Percentiles rank a stretch among this genome's conserved stretches.
Evolutionary conservation across 306 rosid species (phyloP).

Genomic region (Ceratonia siliqua): DNA sequence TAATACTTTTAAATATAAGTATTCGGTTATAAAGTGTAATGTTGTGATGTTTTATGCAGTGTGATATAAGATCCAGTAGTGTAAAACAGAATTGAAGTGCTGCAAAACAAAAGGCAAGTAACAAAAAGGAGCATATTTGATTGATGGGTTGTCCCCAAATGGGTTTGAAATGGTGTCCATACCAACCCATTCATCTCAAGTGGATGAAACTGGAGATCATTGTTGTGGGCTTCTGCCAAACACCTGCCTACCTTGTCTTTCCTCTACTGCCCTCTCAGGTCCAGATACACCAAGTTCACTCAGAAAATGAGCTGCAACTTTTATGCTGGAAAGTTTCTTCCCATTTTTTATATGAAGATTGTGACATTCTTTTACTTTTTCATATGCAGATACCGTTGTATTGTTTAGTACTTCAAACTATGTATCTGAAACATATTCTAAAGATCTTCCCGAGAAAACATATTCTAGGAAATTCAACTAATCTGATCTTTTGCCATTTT

Average conservation of each 20-base stretch:
- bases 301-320: background rate
- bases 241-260: slow-evolving; percentile 63
- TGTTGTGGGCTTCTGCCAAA: slow-evolving; percentile 60
- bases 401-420: slow-evolving; percentile 80
- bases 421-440: slow-evolving; percentile 69
- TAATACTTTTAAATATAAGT: no score
- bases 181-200: background rate
- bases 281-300: slow-evolving; percentile 47
- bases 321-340: background rate
- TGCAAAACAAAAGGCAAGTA: no score
- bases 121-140: no score
- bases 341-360: background rate
- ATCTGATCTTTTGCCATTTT: background rate
- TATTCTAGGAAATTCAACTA: no score
- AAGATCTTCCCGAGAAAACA: slow-evolving; percentile 76
- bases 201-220: slow-evolving; percentile 49
- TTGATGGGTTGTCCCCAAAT: background rate
- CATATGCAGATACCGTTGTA: slow-evolving; percentile 82
- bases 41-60: no score
- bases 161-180: no score
- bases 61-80: no score
- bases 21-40: no score
- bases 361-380: slow-evolving; percentile 26
- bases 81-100: no score
- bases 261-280: slow-evolving; percentile 45